These are phyloP conservation scores for Kluyveromyces dobzhanskii DNA, from an alignment of 805 yeast species.

Conservation along the genomic window DNA sequence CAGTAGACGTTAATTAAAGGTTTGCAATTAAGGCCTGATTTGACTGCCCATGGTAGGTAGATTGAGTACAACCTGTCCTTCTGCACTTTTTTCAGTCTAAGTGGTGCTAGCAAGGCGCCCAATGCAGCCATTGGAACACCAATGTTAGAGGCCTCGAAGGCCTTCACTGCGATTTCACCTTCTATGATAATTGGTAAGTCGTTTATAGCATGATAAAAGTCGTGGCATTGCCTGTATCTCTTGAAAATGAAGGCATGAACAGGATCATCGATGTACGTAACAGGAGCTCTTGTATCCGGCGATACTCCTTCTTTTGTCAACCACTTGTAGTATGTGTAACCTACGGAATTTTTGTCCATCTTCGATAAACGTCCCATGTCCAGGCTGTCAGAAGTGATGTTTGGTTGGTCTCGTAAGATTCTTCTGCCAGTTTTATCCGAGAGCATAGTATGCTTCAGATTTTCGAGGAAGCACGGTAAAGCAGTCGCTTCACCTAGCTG, in stretches of 20 bases:
- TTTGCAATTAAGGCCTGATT: constrained; percentile 61
- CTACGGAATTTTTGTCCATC: constrained; percentile 65
- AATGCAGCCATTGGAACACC: constrained; percentile 94
- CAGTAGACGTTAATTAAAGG: constrained; percentile 84
- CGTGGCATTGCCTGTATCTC: constrained; percentile 93
- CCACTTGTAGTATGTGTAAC: constrained; percentile 75
- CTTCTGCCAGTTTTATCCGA: constrained; percentile 66
- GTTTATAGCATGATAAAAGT: constrained; percentile 87
- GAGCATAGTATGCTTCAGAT: constrained; percentile 66
- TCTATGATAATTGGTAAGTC: constrained; percentile 87
- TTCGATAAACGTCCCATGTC: constrained; percentile 50
- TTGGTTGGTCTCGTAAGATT: constrained; percentile 70
- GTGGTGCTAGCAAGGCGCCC: constrained; percentile 86
- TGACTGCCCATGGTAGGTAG: constrained; percentile 83
- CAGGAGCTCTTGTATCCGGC: constrained; percentile 89
- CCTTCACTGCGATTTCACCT: constrained; percentile 93
- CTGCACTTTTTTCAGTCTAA: constrained; percentile 57
- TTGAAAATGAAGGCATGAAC: constrained; percentile 90
- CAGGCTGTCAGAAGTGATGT: constrained; percentile 67
- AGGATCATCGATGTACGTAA: constrained; percentile 78
- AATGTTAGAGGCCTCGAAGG: constrained; percentile 84
- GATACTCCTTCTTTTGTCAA: constrained; percentile 79
- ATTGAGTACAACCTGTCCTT: constrained; percentile 54
- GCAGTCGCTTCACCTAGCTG: constrained; percentile 91
- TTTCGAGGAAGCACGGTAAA: constrained; percentile 52